Evolutionary conservation across 371 early-diverging fungal genomes (phyloP), one percentile per base, ranked within the genome.

Genomic region (Circinella minor): DNA sequence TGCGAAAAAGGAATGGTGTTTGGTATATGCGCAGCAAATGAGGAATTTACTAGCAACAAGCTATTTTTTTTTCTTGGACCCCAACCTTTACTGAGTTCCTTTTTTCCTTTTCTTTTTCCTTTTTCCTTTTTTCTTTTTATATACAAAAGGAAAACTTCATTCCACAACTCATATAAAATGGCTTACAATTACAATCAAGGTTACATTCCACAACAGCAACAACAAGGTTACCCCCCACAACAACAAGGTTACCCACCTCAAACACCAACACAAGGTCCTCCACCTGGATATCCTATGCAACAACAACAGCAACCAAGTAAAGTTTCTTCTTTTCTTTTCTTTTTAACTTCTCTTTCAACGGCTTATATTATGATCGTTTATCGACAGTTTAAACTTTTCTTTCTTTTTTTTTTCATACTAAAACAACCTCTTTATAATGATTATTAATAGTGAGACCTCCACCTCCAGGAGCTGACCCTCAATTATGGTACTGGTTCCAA

Each of bases 401-500:
- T 27, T 27, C 27, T 27, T 27, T 27, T 27, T 27, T 27, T 27
- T 27, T 27, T 27, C 2, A 27, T 27, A 27, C 27, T 27, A 27
- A 27, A 27, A 2, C 27, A 27, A 2, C 27, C 27, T 27, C 27
- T 11, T 27, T 55, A 47, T 57, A n/a, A 39, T 34, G 20, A 11
- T 38, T 10, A 34, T 64, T 47, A 59, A 27, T 51, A 71, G 64
- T 48, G 55, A 63, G 67, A 17, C 66, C 70, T 47, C 68, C 72
- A 47, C 81, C 85, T 36, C 85, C 83, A 18, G 80, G 81, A 27
- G 80, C 80, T 54, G 83, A 87, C 61, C 81, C 79, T 54, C 84
- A 86, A 64, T 78, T 90, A 37, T 85, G 84, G 77, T 80, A 78
- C 60, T 93, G 93, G 93, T 93, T 93, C 79, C 84, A 87, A 66